These are phyloP conservation scores for Fusarium bactridioides DNA, from an alignment of 2,329 filamentous ascomycete species.

Conservation along the genomic window DNA sequence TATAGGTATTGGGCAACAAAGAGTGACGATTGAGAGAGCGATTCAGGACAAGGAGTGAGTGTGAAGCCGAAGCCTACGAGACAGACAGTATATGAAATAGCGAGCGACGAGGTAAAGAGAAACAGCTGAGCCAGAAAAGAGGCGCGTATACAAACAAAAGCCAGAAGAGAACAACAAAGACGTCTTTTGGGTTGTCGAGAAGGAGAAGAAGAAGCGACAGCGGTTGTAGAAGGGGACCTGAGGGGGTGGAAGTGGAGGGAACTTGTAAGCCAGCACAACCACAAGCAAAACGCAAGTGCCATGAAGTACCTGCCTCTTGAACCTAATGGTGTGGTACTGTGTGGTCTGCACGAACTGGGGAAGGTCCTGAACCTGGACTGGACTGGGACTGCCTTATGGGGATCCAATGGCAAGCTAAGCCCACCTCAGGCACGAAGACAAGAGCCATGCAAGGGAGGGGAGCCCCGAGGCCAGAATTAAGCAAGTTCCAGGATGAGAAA, in stretches of 20 bases:
- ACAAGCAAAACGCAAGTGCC: constrained; percentile 12
- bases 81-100: constrained; percentile 11
- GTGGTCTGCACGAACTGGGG: constrained; percentile 20
- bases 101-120: constrained; percentile 9
- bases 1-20: neutral
- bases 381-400: constrained; percentile 11
- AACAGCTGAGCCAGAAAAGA: constrained; percentile 13
- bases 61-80: constrained; percentile 5
- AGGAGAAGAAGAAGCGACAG: neutral
- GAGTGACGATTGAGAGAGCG: constrained; percentile 6
- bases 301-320: constrained; percentile 9
- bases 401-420: constrained; percentile 9
- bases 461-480: neutral
- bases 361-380: constrained; percentile 7
- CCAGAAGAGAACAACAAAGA: constrained; percentile 12
- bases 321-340: constrained; percentile 13
- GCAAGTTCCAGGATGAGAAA: constrained; percentile 13
- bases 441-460: constrained; percentile 28
- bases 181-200: constrained; percentile 3
- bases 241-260: constrained; percentile 26
- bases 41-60: constrained; percentile 19
- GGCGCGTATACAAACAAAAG: constrained; percentile 15
- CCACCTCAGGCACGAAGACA: constrained; percentile 21
- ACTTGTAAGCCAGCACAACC: constrained; percentile 31
- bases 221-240: constrained; percentile 7